Conservation (phyloP, 2,329 filamentous ascomycete genomes). For the Aspergillus ustus region DNA sequence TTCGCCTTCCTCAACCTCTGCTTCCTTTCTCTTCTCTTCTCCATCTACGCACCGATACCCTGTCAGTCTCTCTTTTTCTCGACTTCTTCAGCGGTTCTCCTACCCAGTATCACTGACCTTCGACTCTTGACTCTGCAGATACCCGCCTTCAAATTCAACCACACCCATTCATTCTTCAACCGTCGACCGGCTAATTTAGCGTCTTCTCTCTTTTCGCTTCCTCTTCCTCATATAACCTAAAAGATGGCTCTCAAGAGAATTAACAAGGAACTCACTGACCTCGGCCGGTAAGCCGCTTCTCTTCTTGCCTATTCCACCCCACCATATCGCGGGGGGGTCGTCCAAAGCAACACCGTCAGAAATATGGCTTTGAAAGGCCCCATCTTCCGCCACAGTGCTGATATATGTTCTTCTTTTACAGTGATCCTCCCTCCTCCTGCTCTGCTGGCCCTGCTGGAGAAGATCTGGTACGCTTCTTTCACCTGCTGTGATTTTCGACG, state of each 20-base stretch:
- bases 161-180: slow-evolving; percentile 15
- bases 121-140: slow-evolving; percentile 23
- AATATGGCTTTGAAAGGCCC: neutral
- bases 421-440: slow-evolving; percentile 98
- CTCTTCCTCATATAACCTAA: slow-evolving; percentile 27
- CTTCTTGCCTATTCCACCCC: slow-evolving; percentile 20
- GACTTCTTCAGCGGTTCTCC: neutral
- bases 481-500: slow-evolving; percentile 13
- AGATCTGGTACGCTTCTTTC: slow-evolving; percentile 77
- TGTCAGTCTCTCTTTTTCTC: neutral
- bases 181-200: slow-evolving; percentile 14
- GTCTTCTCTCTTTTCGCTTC: slow-evolving; percentile 16
- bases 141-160: slow-evolving; percentile 23
- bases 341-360: slow-evolving; percentile 3
- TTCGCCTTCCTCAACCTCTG: slow-evolving; percentile 14
- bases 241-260: slow-evolving; percentile 58
- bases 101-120: slow-evolving; percentile 13
- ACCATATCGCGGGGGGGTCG: slow-evolving; percentile 31
- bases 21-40: neutral
- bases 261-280: slow-evolving; percentile 59
- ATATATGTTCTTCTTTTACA: slow-evolving; percentile 45
- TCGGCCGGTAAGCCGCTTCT: slow-evolving; percentile 51
- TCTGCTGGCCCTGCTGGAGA: slow-evolving; percentile 96
- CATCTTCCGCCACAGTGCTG: slow-evolving; percentile 7
- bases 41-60: slow-evolving; percentile 7